Percentiles rank a stretch among this genome's conserved stretches.
These are phyloP conservation scores for Durotheca rogersii DNA, from an alignment of 495 filamentous ascomycete species.

Conservation along the genomic window DNA sequence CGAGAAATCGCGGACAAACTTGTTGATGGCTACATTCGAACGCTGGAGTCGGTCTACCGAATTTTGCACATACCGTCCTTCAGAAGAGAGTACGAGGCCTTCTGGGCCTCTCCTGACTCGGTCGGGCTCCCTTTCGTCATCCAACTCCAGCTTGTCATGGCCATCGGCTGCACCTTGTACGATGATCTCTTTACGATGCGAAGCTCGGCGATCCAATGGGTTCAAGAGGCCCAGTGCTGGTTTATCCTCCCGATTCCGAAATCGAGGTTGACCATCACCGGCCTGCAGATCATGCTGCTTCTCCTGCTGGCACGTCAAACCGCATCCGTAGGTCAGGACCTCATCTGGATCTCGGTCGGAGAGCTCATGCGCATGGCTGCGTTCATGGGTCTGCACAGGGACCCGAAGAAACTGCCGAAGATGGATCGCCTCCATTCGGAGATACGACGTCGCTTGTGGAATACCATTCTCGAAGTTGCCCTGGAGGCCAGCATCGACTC, in stretches of 20 bases:
- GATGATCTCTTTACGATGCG: slow-evolving; percentile 44
- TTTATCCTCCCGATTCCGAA: slow-evolving; percentile 47
- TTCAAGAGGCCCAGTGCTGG: slow-evolving; percentile 57
- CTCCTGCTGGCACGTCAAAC: slow-evolving; percentile 49
- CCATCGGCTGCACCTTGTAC: slow-evolving; percentile 49
- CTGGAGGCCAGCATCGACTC: slow-evolving; percentile 54
- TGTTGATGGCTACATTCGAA: slow-evolving; percentile 34
- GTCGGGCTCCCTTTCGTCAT: slow-evolving; percentile 43
- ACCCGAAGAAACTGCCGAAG: slow-evolving; percentile 21
- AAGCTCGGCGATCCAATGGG: slow-evolving; percentile 52
- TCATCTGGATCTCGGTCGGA: slow-evolving; percentile 31
- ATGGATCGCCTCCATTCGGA: slow-evolving; percentile 49
- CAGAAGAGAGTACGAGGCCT: slow-evolving; percentile 32
- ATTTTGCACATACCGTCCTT: slow-evolving; percentile 50
- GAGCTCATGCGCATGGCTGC: slow-evolving; percentile 23
- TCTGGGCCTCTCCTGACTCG: slow-evolving; percentile 28
- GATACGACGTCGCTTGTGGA: slow-evolving; percentile 63
- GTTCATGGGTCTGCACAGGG: slow-evolving; percentile 32
- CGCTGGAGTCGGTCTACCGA: slow-evolving; percentile 37
- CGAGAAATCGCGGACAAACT: slow-evolving; percentile 42
- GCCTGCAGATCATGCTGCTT: slow-evolving; percentile 50
- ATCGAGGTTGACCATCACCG: slow-evolving; percentile 48
- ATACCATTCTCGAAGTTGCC: slow-evolving; percentile 43
- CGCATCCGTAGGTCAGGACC: slow-evolving; percentile 48
- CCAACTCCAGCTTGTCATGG: slow-evolving; percentile 55